Conservation (phyloP, 768 basidiomycete species). For the Collybia mongolica region DNA sequence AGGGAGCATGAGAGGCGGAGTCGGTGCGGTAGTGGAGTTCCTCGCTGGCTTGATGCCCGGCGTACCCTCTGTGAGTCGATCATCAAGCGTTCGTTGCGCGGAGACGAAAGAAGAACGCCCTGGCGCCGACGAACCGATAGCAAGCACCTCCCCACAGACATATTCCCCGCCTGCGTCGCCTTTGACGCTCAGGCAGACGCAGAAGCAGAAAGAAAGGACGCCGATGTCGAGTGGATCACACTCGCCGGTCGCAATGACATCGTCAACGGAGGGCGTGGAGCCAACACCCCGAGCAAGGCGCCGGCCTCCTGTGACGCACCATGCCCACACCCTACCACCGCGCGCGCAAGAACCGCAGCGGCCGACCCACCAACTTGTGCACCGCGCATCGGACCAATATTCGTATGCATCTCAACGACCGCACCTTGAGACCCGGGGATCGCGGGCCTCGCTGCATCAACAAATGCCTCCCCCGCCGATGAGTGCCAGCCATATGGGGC, state of each 20-base stretch:
- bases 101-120: conserved; percentile 7
- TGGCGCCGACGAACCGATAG: background rate
- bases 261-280: conserved; percentile 33
- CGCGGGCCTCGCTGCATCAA: conserved; percentile 22
- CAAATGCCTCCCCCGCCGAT: conserved; percentile 20
- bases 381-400: conserved; percentile 12
- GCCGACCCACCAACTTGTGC: conserved; percentile 8
- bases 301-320: conserved; percentile 3
- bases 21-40: conserved; percentile 67
- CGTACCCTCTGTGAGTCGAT: conserved; percentile 17
- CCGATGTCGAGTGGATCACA: conserved; percentile 19
- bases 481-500: conserved; percentile 24
- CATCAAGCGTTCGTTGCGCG: conserved; percentile 15
- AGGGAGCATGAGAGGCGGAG: conserved; percentile 45
- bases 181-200: conserved; percentile 18
- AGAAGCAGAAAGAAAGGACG: conserved; percentile 12
- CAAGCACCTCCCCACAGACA: conserved; percentile 3
- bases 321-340: conserved; percentile 8
- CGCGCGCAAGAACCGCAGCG: conserved; percentile 4
- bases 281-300: conserved; percentile 20
- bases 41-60: conserved; percentile 60
- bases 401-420: conserved; percentile 7
- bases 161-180: conserved; percentile 33
- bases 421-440: conserved; percentile 8
- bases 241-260: conserved; percentile 27